Evolutionary conservation across 2,329 filamentous ascomycete genomes (phyloP).

Genomic region (Colletotrichum horii): DNA sequence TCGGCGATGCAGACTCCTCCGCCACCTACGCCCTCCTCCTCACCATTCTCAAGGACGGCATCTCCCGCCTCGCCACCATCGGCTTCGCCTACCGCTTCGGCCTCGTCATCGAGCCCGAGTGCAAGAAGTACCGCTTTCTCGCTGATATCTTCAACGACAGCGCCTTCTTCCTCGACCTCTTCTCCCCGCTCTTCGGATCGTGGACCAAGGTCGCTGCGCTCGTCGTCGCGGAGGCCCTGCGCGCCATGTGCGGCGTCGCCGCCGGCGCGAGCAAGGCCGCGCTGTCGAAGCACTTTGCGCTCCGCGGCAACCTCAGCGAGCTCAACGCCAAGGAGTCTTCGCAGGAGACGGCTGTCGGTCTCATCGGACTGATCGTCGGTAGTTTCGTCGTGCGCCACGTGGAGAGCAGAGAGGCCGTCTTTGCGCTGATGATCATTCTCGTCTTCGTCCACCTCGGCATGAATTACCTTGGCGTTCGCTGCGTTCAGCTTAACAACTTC

Average conservation of each 20-base stretch:
- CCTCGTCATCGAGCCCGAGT: conserved; percentile 84
- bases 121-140: conserved; percentile 86
- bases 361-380: conserved; percentile 85
- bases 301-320: conserved; percentile 85
- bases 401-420: conserved; percentile 73
- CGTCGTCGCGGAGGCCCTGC: conserved; percentile 54
- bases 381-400: conserved; percentile 81
- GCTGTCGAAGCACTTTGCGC: conserved; percentile 90
- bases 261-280: conserved; percentile 90
- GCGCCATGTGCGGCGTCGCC: conserved; percentile 83
- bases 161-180: conserved; percentile 83
- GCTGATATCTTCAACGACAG: conserved; percentile 90
- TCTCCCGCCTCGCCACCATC: conserved; percentile 83
- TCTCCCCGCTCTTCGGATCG: conserved; percentile 74
- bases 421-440: conserved; percentile 73
- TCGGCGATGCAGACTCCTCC: conserved; percentile 79
- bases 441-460: conserved; percentile 79
- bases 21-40: conserved; percentile 83
- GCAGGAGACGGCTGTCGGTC: conserved; percentile 91
- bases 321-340: conserved; percentile 95
- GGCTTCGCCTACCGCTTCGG: conserved; percentile 84
- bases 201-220: conserved; percentile 55
- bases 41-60: conserved; percentile 81
- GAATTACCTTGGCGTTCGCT: conserved; percentile 85
- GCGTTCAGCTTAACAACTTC: conserved; percentile 82